These are phyloP conservation scores for Phytophthora pluvialis DNA, from an alignment of 352 stramenopile genomes.

Conservation along the genomic window DNA sequence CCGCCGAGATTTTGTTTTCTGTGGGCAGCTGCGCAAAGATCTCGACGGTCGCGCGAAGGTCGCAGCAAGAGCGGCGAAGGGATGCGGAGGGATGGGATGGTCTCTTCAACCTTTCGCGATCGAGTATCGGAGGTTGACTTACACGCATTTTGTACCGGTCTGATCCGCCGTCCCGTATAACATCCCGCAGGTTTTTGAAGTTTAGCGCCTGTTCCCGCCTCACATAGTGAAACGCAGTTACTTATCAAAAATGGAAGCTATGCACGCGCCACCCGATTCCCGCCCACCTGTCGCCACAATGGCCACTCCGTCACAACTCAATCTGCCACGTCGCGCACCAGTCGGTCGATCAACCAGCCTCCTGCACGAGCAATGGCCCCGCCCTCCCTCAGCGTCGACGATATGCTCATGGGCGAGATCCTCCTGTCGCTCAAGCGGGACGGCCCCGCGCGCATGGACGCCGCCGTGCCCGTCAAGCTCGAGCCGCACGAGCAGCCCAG, in stretches of 20 bases:
- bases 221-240: constrained; percentile 34
- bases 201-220: constrained; percentile 27
- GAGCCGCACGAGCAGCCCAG: constrained; percentile 9
- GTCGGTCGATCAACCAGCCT: background rate
- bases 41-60: constrained; percentile 42
- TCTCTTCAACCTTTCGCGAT: constrained; percentile 30
- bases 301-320: constrained; percentile 29
- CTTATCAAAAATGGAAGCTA: constrained; percentile 39
- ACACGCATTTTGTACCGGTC: constrained; percentile 16
- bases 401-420: constrained; percentile 80
- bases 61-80: constrained; percentile 34
- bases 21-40: constrained; percentile 43
- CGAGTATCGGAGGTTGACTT: constrained; percentile 12
- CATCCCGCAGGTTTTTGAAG: constrained; percentile 38
- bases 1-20: background rate
- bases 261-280: constrained; percentile 26
- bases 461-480: constrained; percentile 12
- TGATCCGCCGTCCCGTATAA: constrained; percentile 20
- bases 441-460: constrained; percentile 1
- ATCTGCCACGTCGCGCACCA: constrained; percentile 28
- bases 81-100: constrained; percentile 35
- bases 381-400: constrained; percentile 53
- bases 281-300: constrained; percentile 31
- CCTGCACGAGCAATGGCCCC: constrained; percentile 12
- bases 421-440: constrained; percentile 78